Evolutionary conservation across 306 rosid genomes (phyloP).

Genomic region (Malus fusca): DNA sequence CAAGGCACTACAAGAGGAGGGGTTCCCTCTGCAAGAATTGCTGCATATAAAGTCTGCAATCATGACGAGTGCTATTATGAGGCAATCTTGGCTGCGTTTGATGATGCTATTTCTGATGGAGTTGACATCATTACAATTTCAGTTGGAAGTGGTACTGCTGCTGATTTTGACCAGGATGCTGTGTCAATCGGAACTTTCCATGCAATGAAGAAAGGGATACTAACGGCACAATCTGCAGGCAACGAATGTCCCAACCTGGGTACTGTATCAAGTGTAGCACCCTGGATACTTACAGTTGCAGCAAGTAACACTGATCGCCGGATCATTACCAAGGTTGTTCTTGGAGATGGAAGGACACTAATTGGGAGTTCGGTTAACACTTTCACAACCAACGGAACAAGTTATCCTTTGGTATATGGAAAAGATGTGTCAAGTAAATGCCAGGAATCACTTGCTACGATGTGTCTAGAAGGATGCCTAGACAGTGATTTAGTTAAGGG

Average conservation of each 20-base stretch:
- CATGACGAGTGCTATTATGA: not conserved
- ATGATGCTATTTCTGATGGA: not conserved
- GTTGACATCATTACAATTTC: not conserved
- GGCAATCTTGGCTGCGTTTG: not conserved
- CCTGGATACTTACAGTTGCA: constrained; percentile 22
- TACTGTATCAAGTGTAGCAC: not conserved
- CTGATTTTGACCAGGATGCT: not conserved
- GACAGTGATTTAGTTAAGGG: constrained; percentile 5
- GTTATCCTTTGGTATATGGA: not conserved
- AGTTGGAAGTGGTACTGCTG: not conserved
- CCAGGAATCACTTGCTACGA: not conserved
- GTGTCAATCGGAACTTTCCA: not conserved
- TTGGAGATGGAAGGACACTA: constrained; percentile 4
- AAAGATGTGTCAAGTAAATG: not conserved
- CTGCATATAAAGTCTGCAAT: not conserved
- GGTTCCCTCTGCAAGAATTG: not conserved
- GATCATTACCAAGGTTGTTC: constrained; percentile 10
- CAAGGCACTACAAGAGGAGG: not conserved
- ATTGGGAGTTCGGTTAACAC: not conserved
- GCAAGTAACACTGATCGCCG: constrained; percentile 9
- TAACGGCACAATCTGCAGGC: not conserved
- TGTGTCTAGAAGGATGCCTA: not conserved
- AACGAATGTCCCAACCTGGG: not conserved
- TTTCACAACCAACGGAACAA: not conserved
- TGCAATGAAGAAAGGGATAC: not conserved